These are phyloP conservation scores for Pestalotiopsis fici DNA, from an alignment of 2,329 filamentous ascomycete species.

Conservation along the genomic window DNA sequence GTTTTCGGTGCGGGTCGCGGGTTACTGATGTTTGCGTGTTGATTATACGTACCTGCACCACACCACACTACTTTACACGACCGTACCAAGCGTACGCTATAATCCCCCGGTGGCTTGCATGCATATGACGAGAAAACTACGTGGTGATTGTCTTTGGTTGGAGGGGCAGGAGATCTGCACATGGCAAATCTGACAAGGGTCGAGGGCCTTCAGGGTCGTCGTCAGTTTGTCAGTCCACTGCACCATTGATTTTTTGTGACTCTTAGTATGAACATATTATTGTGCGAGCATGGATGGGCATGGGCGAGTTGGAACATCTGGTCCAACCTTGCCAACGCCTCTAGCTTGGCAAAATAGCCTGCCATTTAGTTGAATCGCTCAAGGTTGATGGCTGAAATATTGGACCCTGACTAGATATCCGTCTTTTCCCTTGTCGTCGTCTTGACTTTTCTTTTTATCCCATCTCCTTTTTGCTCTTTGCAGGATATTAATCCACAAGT, in stretches of 20 bases:
- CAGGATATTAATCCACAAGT: not conserved
- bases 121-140: constrained; percentile 2
- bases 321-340: not conserved
- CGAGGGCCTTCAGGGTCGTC: not conserved
- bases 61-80: not conserved
- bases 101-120: not conserved
- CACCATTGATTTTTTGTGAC: not conserved
- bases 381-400: not conserved
- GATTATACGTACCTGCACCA: not conserved
- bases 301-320: too few relatives aligned
- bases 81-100: not conserved
- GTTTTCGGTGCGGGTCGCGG: not conserved
- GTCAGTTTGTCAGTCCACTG: not conserved
- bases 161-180: not conserved
- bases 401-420: not conserved
- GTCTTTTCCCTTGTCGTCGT: not conserved
- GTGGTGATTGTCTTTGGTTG: not conserved
- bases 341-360: not conserved
- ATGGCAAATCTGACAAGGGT: not conserved
- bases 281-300: too few relatives aligned
- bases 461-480: not conserved
- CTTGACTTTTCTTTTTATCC: not conserved
- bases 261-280: not conserved
- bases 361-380: not conserved
- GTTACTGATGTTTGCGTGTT: not conserved